Evolutionary conservation across 129 eudicot genomes (phyloP), one percentile per base, ranked within the genome.

Genomic region (Artemisia annua): DNA sequence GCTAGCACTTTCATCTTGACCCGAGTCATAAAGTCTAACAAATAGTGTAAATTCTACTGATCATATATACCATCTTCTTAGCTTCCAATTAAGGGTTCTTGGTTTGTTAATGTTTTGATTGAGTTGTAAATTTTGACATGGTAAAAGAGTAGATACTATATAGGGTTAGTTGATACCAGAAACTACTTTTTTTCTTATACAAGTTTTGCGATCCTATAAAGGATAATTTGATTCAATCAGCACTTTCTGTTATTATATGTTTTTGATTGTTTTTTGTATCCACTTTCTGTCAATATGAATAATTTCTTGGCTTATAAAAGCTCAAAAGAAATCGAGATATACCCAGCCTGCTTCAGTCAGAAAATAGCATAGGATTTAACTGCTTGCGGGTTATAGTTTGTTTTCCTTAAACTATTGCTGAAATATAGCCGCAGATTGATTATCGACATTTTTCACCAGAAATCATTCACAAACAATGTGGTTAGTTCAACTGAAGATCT

Each of bases 1-100:
- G 70, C 84, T 94, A 11, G 86, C 89, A 7, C 94, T 94, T 69
- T 81, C 90, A 3, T 70, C 93, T 3, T 90, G 82, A 86, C 85
- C 80, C 20, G 78, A 53, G 26, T 24, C 26, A 20, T 26, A 53
- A 17, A 67, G 59, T 75, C 84, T 81, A 83, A 83, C 89, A 76
- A 12, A 73, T 71, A 82, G 80, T 70, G 89, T 89, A 86, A 78
- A 87, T 85, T 44, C 52, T 74, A 67, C 76, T 50, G 57, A 43
- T 77, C 81, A 28, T 75, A 79, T 51, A 80, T 50, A 63, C 19
- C 18, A 48, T 67, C 67, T 61, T 13, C 7, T 61, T 63, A 72
- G 75, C 74, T 59, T 67, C 48, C 66, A 59, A 44, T 39, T 54
- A 8, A 52, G 43, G 60, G 5, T 72, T 24, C 62, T 55, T 67